Conservation (phyloP, 1,139 yeast species). For the Saccharomyces hybrid region DNA sequence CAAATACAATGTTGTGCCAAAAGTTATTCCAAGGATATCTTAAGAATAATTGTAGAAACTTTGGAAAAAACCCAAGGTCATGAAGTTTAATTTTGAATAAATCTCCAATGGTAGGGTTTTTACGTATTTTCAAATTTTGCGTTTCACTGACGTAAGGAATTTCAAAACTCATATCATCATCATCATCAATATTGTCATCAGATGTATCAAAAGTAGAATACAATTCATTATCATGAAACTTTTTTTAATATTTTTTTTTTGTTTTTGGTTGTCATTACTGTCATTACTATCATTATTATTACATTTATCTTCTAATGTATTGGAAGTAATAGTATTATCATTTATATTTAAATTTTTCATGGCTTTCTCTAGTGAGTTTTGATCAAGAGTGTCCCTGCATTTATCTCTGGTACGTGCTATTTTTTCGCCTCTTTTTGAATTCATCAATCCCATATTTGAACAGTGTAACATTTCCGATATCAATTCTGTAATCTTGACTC, state of each 20-base stretch:
- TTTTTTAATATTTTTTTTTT: neutral
- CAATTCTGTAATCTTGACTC: conserved; percentile 90
- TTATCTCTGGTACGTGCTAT: conserved; percentile 71
- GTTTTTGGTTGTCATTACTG: neutral
- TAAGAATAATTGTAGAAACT: conserved; percentile 77
- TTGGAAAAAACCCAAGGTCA: conserved; percentile 73
- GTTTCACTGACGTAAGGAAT: conserved; percentile 45
- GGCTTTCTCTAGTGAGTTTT: conserved; percentile 27
- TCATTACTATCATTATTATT: neutral
- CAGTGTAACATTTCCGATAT: conserved; percentile 94
- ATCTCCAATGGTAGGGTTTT: conserved; percentile 83
- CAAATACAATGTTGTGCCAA: conserved; percentile 94
- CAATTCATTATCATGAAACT: conserved; percentile 5
- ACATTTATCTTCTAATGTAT: neutral
- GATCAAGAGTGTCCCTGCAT: conserved; percentile 43
- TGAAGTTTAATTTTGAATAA: conserved; percentile 75
- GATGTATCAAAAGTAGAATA: conserved; percentile 5
- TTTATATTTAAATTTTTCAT: conserved; percentile 33
- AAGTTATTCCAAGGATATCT: conserved; percentile 97
- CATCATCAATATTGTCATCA: conserved; percentile 14
- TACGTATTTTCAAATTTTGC: conserved; percentile 53
- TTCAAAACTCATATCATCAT: conserved; percentile 38
- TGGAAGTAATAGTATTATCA: conserved; percentile 5
- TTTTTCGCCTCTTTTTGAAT: conserved; percentile 75
- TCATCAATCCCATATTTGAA: conserved; percentile 89